Evolutionary conservation across 2,329 filamentous ascomycete genomes (phyloP).

Genomic region (Fusarium oligoseptatum): DNA sequence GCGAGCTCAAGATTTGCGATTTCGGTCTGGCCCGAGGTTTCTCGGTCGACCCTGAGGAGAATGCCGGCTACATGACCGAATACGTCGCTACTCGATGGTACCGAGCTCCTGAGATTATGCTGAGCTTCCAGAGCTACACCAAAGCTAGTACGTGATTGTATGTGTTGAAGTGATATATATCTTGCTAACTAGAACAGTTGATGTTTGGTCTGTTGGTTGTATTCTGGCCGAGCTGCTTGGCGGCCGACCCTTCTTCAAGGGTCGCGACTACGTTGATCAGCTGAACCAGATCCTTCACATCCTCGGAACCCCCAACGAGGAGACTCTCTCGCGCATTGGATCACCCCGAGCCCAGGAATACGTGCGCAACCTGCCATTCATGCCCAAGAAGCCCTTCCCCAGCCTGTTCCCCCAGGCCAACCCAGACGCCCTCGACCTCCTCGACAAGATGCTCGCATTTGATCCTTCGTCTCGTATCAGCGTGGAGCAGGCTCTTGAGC

Average conservation of each 20-base stretch:
- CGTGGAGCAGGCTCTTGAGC: slow-evolving; percentile 95
- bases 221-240: slow-evolving; percentile 97
- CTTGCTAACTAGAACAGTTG: slow-evolving; percentile 72
- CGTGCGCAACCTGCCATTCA: slow-evolving; percentile 93
- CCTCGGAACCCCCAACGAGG: slow-evolving; percentile 95
- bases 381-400: slow-evolving; percentile 93
- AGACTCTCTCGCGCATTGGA: slow-evolving; percentile 92
- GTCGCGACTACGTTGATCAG: slow-evolving; percentile 98
- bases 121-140: slow-evolving; percentile 99
- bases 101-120: slow-evolving; percentile 95
- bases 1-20: slow-evolving; percentile 99
- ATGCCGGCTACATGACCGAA: slow-evolving; percentile 99
- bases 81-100: slow-evolving; percentile 99
- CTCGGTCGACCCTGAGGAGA: slow-evolving; percentile 96
- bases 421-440: slow-evolving; percentile 92
- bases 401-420: slow-evolving; percentile 94
- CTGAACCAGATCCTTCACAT: slow-evolving; percentile 99
- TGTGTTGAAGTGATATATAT: background rate
- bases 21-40: slow-evolving; percentile 97
- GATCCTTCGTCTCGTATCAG: slow-evolving; percentile 94
- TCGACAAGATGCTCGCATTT: slow-evolving; percentile 98
- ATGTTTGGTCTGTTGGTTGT: slow-evolving; percentile 99
- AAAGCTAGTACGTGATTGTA: slow-evolving; percentile 88
- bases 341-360: slow-evolving; percentile 98
- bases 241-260: slow-evolving; percentile 98